Base-by-base conservation (phyloP, 2,329 filamentous ascomycete genomes). In the Aspergillus spinulosporus region DNA sequence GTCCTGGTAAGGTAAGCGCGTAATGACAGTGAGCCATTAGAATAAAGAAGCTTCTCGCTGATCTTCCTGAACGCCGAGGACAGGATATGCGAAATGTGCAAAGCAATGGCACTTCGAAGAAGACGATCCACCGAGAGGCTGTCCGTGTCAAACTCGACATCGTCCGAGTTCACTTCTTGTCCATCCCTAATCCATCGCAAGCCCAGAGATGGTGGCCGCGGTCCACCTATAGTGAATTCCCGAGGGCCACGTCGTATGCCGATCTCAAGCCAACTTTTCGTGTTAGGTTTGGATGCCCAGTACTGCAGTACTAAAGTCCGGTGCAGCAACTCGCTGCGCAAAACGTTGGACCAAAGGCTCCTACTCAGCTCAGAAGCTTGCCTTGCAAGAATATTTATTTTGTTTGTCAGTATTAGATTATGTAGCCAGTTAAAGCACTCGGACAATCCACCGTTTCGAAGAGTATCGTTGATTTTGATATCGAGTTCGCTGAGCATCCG, bases 221-320 rank as follows among this genome's bases (percentile, higher is more conserved):
- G 70, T 58, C 26, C 65, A 61, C 14, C 61, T 43, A 28, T 39
- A 54, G 47, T 62, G 55, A 31, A 54, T 51, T 37, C 51, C 44
- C 14, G 48, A 9, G 31, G 26, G 31, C 71, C 68, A 45, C 68
- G 66, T 49, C 70, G 74, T 36, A 96, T 84, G 7, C 92, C 92
- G 49, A 99, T 80, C 62, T 97, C 87, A 47, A 99, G 80, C 93
- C 94, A 99, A 70, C 87, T 96, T 77, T 95, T 96, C 12, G 83
- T 80, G 0, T 84, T 84, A 55, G 82, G 80, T 65, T 86, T 84
- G 49, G 84, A 82, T 12, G 84, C 80, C 94, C 94, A 99, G 74
- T 99, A 99, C 67, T 97, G 92, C 34, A 99, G 83, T 7, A 92
- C 85, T 56, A 99, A 78, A 29, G 88, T 88, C 58, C 94, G 84